Evolutionary conservation across 2,329 filamentous ascomycete genomes (phyloP).

Genomic region (Alternaria longipes): DNA sequence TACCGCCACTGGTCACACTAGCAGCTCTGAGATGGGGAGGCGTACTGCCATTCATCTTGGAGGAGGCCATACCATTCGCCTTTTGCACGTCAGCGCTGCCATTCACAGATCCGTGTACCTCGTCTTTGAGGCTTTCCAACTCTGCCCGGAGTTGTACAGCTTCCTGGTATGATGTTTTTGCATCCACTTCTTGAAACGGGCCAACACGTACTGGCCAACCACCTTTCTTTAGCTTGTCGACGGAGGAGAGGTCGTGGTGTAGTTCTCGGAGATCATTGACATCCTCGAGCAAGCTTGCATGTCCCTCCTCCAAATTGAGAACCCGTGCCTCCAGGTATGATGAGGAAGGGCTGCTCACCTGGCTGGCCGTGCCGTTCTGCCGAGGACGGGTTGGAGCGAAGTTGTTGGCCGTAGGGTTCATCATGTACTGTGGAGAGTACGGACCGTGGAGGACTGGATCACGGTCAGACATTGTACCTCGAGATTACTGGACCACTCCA

Average conservation of each 20-base stretch:
- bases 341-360: conserved; percentile 25
- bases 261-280: conserved; percentile 27
- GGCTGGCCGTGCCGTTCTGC: conserved; percentile 14
- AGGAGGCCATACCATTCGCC: conserved; percentile 11
- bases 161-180: conserved; percentile 20
- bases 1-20: conserved; percentile 11
- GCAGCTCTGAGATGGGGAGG: conserved; percentile 15
- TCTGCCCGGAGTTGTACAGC: conserved; percentile 25
- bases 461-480: conserved; percentile 6
- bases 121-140: conserved; percentile 27
- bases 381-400: conserved; percentile 19
- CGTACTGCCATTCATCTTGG: conserved; percentile 14
- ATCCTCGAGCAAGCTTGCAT: conserved; percentile 24
- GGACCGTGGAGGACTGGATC: conserved; percentile 1
- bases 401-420: conserved; percentile 24
- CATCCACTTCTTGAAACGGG: conserved; percentile 19
- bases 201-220: conserved; percentile 30
- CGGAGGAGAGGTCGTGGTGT: conserved; percentile 27
- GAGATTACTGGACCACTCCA: background rate
- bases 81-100: conserved; percentile 20
- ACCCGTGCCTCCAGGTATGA: conserved; percentile 30
- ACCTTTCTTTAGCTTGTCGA: conserved; percentile 33
- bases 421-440: background rate
- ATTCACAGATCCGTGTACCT: conserved; percentile 16
- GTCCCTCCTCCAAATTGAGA: conserved; percentile 28